phyloP scores from a whole-genome alignment of 106 monocot genomes.

The Dactylorhiza incarnata region DNA sequence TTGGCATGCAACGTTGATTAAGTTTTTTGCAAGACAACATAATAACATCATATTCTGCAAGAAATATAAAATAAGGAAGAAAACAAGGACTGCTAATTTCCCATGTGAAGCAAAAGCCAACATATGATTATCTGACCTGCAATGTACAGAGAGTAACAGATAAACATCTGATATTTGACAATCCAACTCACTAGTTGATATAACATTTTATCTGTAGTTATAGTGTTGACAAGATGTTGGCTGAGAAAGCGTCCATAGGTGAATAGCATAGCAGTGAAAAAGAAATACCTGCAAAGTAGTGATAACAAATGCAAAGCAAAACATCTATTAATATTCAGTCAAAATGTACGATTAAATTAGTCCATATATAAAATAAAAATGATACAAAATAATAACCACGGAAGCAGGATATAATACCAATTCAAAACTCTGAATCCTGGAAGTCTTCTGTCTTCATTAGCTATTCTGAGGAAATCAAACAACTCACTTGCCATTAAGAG shows the following conservation, averaged over 20 bases:
- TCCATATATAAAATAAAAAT: background rate
- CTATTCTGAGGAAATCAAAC: slow-evolving; percentile 91
- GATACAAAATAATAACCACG: background rate
- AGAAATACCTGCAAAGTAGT: slow-evolving; percentile 59
- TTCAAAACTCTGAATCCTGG: slow-evolving; percentile 94
- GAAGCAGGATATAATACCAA: slow-evolving; percentile 38
- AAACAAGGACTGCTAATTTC: background rate
- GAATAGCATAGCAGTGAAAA: slow-evolving; percentile 55
- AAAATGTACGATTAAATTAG: background rate
- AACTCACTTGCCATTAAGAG: slow-evolving; percentile 88
- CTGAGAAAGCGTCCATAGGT: slow-evolving; percentile 95
- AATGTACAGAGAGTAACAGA: slow-evolving; percentile 91
- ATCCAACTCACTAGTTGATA: slow-evolving; percentile 77
- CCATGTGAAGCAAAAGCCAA: background rate
- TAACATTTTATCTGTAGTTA: slow-evolving; percentile 82
- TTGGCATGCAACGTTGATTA: background rate
- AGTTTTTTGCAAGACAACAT: background rate
- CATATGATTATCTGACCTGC: slow-evolving; percentile 30
- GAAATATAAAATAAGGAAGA: background rate
- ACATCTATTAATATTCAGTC: background rate
- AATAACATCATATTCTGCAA: background rate
- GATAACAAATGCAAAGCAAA: background rate
- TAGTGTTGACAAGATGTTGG: slow-evolving; percentile 85
- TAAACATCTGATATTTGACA: slow-evolving; percentile 97
- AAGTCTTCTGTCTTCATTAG: slow-evolving; percentile 70